Base-by-base conservation (phyloP, 2,329 filamentous ascomycete genomes). In the Fusarium napiforme region DNA sequence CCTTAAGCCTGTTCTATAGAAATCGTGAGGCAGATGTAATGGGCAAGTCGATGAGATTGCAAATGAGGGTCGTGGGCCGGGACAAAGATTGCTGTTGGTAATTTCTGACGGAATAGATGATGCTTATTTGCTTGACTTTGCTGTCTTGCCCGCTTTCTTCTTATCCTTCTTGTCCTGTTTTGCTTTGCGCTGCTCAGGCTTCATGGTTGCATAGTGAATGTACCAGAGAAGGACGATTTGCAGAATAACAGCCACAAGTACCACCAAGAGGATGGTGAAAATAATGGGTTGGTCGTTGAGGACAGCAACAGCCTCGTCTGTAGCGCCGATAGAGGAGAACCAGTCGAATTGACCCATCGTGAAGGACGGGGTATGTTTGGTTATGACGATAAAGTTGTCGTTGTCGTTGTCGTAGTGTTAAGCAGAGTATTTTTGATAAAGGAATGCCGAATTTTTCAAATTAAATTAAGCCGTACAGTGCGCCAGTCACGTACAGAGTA, bases 201-300 rank as follows among this genome's bases (percentile, higher is more conserved):
- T 91, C 82, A 89, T 71, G 26, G 89, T 91, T 65, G 87, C 88
- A 77, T 83, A 86, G 81, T 90, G 87, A 77, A 90, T 90, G 81
- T 85, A 89, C 86, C 86, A 89, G 60, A 88, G 80, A 55, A 90
- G 80, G 15, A 83, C 75, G 64, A 79, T 79, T 74, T 90, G 82
- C 14, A 86, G 77, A 68, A 83, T 83, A 57, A 90, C 75, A 67
- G 81, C 82, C 77, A 88, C 77, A 63, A 90, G 82, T 67, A 88
- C 87, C 78, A 89, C 79, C 71, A 90, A 71, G 67, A 91, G 86
- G 71, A 87, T 86, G 72, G 84, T 87, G 82, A 90, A 90, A 60
- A 90, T 83, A 69, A 86, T 82, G 28, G 89, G 88, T 80, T 91
- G 89, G 77, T 90, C 88, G 82, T 90, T 90, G 78, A 91, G 83